These are phyloP conservation scores for Cubamyces sp. DNA, from an alignment of 768 basidiomycete genomes.

Conservation along the genomic window DNA sequence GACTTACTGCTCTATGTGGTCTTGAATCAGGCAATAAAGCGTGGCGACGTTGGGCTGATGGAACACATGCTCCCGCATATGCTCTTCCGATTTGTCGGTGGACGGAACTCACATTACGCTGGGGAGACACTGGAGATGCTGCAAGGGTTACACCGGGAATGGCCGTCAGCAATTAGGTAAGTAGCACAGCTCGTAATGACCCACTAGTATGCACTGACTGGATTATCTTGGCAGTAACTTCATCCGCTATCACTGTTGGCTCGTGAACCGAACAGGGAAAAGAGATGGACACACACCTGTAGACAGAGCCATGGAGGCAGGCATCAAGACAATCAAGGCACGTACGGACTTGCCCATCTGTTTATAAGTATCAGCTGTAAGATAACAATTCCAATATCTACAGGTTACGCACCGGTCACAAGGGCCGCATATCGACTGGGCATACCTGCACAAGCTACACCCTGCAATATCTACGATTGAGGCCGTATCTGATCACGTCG, in stretches of 20 bases:
- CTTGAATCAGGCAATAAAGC: slow-evolving; percentile 39
- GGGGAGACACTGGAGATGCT: slow-evolving; percentile 34
- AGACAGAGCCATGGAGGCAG: slow-evolving; percentile 40
- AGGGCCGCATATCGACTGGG: slow-evolving; percentile 18
- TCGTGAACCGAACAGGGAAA: slow-evolving; percentile 30
- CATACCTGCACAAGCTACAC: slow-evolving; percentile 2
- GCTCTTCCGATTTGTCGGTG: slow-evolving; percentile 33
- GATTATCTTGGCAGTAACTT: background rate
- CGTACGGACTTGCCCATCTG: no score
- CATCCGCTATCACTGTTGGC: slow-evolving; percentile 19
- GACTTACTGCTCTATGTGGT: slow-evolving; percentile 44
- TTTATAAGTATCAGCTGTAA: no score
- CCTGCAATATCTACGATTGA: background rate
- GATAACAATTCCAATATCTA: no score
- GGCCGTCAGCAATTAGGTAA: slow-evolving; percentile 29
- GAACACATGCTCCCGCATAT: slow-evolving; percentile 31
- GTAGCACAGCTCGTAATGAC: no score
- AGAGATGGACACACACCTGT: slow-evolving; percentile 32
- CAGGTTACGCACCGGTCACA: slow-evolving; percentile 6
- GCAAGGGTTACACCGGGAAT: slow-evolving; percentile 34
- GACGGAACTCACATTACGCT: slow-evolving; percentile 32
- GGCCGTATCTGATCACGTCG: background rate
- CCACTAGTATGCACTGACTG: no score
- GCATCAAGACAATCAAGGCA: slow-evolving; percentile 44
- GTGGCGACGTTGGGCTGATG: slow-evolving; percentile 37